Evolutionary conservation across 1,139 yeast genomes (phyloP), one percentile per base, ranked within the genome.

Genomic region (Geotrichum europaeum): DNA sequence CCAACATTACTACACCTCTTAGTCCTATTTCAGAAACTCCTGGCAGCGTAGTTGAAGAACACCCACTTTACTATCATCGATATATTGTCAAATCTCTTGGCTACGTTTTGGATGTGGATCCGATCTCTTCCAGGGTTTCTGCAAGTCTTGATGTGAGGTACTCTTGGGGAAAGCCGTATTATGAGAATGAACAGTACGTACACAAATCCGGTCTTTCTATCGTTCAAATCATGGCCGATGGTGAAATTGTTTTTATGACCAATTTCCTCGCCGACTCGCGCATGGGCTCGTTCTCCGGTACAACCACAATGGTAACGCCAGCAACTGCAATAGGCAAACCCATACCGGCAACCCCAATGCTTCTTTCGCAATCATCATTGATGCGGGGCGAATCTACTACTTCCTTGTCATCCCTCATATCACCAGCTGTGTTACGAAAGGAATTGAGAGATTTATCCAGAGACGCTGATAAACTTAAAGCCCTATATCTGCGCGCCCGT

Each of bases 121-220:
- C 96, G 1, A 70, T 74, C 2, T 63, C 68, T 9, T 67, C 69
- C 43, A 63, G 73, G 24, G 66, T 68, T 50, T 66, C 66, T 30
- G 65, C 65, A 1, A 72, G 70, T 34, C 78, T 84, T 64, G 84
- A 72, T 28, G 84, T 65, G 82, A 73, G 80, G 18, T 92, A 91
- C 72, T 89, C 96, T 49, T 94, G 98, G 98, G 98, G 98, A 2
- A 83, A 81, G 62, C 96, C 96, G 0, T 78, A 79, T 28, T 92
- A 89, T 75, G 84, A 86, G 66, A 87, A 83, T 71, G 90, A 92
- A 1, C 99, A 95, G 73, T 95, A 87, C 69, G 86, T 95, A 60
- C 99, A 95, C 73, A 81, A 79, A 65, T 84, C 96, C 0, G 99
- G 99, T 1, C 85, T 89, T 1, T 89, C 92, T 65, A 83, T 95